These are phyloP conservation scores for Blastobotrys serpentis DNA, from an alignment of 1,139 yeast species.

Conservation along the genomic window DNA sequence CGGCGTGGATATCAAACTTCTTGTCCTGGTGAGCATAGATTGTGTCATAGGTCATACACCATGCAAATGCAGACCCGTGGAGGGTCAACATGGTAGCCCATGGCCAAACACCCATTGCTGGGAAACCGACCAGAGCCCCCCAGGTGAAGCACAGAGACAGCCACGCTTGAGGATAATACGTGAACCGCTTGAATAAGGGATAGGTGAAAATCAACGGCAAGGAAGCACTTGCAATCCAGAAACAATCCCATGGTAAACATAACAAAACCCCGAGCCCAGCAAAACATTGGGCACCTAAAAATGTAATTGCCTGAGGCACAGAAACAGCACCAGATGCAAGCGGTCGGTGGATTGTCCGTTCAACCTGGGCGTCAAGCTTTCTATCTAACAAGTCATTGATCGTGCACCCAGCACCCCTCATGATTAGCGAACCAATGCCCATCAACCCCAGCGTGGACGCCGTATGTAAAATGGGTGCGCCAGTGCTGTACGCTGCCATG, in stretches of 20 bases:
- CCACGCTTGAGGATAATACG: conserved; percentile 89
- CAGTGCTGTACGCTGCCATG: conserved; percentile 76
- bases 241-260: conserved; percentile 76
- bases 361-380: conserved; percentile 78
- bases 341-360: conserved; percentile 86
- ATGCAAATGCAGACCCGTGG: conserved; percentile 71
- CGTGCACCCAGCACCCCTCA: conserved; percentile 99
- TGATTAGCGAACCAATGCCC: conserved; percentile 78
- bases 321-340: conserved; percentile 83
- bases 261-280: conserved; percentile 75
- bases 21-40: conserved; percentile 98
- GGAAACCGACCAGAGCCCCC: conserved; percentile 94
- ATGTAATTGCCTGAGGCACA: conserved; percentile 67
- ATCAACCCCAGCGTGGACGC: conserved; percentile 60
- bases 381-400: conserved; percentile 87
- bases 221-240: conserved; percentile 77
- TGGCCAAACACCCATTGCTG: conserved; percentile 85
- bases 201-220: conserved; percentile 79
- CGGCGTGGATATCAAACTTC: conserved; percentile 78
- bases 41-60: conserved; percentile 97
- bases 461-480: conserved; percentile 67
- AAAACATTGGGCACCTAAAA: conserved; percentile 70
- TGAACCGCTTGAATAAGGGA: conserved; percentile 89
- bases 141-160: conserved; percentile 85
- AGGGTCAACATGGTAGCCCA: conserved; percentile 75